These are phyloP conservation scores for Phytophthora sp. DNA, from an alignment of 352 stramenopile genomes.

Conservation along the genomic window DNA sequence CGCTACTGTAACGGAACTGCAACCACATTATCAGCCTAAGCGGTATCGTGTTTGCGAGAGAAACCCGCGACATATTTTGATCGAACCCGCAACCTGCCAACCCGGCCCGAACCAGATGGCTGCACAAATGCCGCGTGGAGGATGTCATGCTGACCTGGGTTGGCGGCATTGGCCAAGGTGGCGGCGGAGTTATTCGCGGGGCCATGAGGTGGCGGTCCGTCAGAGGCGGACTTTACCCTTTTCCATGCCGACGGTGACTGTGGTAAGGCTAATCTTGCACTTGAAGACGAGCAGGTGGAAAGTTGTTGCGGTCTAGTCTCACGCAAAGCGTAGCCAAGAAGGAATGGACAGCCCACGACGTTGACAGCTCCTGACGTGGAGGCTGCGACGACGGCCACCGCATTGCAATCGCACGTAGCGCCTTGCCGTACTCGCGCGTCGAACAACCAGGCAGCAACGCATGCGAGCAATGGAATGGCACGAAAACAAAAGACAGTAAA, in stretches of 20 bases:
- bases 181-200: conserved; percentile 5
- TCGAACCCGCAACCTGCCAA: not conserved
- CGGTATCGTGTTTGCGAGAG: conserved; percentile 7
- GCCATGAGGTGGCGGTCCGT: not conserved
- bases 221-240: conserved; percentile 10
- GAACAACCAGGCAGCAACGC: too few species aligned
- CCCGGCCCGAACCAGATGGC: conserved; percentile 22
- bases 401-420: not conserved
- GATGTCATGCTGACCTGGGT: conserved; percentile 32
- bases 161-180: conserved; percentile 26
- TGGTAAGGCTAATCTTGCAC: conserved; percentile 19
- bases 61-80: conserved; percentile 12
- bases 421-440: too few species aligned
- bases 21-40: not conserved
- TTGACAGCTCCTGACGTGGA: conserved; percentile 9
- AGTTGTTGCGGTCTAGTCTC: conserved; percentile 4
- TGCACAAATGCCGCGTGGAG: conserved; percentile 10
- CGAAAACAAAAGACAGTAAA: not conserved
- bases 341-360: conserved; percentile 5
- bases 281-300: conserved; percentile 17
- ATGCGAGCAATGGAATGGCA: not conserved
- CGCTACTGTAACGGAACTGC: too few species aligned
- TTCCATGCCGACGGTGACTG: conserved; percentile 5
- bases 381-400: not conserved
- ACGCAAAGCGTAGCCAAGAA: conserved; percentile 15